Conservation (phyloP, 1,139 yeast genomes). For the Oligophagozyma castellii region DNA sequence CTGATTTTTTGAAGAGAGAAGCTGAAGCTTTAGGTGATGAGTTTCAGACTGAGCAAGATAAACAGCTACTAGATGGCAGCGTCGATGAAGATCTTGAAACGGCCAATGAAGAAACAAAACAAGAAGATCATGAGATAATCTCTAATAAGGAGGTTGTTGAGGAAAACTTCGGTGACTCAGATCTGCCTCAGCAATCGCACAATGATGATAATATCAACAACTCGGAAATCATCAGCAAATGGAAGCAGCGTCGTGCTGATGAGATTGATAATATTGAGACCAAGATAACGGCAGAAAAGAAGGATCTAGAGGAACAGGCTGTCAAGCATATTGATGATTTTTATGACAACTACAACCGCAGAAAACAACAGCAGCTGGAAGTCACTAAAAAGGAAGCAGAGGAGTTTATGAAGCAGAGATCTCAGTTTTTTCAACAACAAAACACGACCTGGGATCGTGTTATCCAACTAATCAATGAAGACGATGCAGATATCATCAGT, state of each 20-base stretch:
- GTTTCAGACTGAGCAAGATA: slow-evolving; percentile 57
- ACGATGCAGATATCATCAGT: slow-evolving; percentile 30
- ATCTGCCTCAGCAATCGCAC: slow-evolving; percentile 7
- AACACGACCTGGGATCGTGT: slow-evolving; percentile 82
- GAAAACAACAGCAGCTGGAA: slow-evolving; percentile 60
- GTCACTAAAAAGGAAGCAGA: slow-evolving; percentile 57
- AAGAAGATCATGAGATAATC: slow-evolving; percentile 2
- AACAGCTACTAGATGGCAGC: slow-evolving; percentile 28
- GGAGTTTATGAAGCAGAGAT: slow-evolving; percentile 62
- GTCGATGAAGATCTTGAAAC: slow-evolving; percentile 45
- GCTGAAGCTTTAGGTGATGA: slow-evolving; percentile 70
- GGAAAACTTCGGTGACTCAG: slow-evolving; percentile 18
- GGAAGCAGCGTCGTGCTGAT: slow-evolving; percentile 74
- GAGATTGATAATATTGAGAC: slow-evolving; percentile 78
- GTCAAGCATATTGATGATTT: slow-evolving; percentile 81
- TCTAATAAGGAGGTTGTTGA: slow-evolving; percentile 15
- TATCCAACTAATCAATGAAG: slow-evolving; percentile 34
- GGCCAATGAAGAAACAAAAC: slow-evolving; percentile 36
- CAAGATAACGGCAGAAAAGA: slow-evolving; percentile 50
- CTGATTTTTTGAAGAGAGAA: slow-evolving; percentile 76
- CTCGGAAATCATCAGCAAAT: slow-evolving; percentile 49
- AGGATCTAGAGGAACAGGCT: slow-evolving; percentile 66
- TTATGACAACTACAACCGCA: slow-evolving; percentile 81
- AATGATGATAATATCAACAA: slow-evolving; percentile 27
- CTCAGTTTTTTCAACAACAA: slow-evolving; percentile 54